Conservation (phyloP, 129 eudicot species). For the carrot (Daucus carota) region DNA sequence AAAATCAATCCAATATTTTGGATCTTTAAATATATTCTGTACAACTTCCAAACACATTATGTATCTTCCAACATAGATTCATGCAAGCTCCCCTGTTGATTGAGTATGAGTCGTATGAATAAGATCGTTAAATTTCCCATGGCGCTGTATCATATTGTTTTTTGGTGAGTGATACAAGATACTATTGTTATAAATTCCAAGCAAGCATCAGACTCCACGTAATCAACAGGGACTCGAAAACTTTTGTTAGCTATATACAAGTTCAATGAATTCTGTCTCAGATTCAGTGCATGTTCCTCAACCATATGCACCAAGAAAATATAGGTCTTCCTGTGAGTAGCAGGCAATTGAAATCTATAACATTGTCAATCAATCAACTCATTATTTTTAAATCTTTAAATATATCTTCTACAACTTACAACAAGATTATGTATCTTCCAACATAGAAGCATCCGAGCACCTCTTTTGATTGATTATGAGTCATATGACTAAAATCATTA, state of each 20-base stretch:
- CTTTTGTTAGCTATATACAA: neutral
- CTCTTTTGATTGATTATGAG: neutral
- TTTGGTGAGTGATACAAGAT: too few species aligned
- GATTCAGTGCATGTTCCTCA: neutral
- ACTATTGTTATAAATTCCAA: neutral
- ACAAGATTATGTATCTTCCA: neutral
- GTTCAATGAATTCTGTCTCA: neutral
- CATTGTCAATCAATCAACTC: neutral
- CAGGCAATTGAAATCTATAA: neutral
- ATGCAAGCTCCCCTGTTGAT: too few species aligned
- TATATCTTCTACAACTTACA: neutral
- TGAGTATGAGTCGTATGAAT: too few species aligned
- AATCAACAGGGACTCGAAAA: neutral
- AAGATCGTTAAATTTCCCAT: too few species aligned
- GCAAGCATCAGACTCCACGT: neutral
- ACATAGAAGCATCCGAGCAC: neutral
- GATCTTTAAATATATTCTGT: too few species aligned
- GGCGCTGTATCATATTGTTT: too few species aligned
- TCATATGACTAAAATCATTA: neutral
- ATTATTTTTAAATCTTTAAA: neutral
- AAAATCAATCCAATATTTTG: too few species aligned
- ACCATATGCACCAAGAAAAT: conserved; percentile 6
- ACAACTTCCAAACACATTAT: too few species aligned
- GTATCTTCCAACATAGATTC: too few species aligned
- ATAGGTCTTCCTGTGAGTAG: neutral